These are phyloP conservation scores for Ajuga reptans DNA, from an alignment of 305 asterid genomes.

Conservation along the genomic window DNA sequence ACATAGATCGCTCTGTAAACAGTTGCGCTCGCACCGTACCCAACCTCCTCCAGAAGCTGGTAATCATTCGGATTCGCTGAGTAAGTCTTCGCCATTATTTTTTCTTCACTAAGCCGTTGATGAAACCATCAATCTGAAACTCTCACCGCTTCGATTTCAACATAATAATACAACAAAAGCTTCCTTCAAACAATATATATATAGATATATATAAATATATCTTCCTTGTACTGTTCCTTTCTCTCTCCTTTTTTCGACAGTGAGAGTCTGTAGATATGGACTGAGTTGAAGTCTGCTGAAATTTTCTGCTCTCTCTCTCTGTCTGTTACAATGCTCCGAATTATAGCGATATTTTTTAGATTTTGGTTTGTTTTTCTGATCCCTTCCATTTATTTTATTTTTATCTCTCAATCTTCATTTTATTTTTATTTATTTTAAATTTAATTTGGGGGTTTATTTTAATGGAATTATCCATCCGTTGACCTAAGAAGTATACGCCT, in stretches of 20 bases:
- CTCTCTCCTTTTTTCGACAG: conserved; percentile 17
- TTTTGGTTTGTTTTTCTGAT: conserved; percentile 21
- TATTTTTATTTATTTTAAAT: background rate
- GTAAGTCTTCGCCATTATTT: conserved; percentile 57
- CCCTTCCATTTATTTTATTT: background rate
- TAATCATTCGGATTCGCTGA: conserved; percentile 66
- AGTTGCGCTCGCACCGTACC: conserved; percentile 91
- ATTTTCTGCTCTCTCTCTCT: conserved; percentile 22
- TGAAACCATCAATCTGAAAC: conserved; percentile 31
- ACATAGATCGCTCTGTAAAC: conserved; percentile 86
- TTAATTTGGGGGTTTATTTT: background rate
- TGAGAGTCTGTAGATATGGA: conserved; percentile 32
- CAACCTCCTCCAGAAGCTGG: conserved; percentile 81
- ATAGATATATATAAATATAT: background rate
- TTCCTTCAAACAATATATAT: background rate
- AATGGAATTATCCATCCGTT: conserved; percentile 13
- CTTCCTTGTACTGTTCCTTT: background rate
- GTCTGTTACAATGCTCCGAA: conserved; percentile 37
- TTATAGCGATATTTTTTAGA: conserved; percentile 38
- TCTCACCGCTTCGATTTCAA: conserved; percentile 15
- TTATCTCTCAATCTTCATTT: background rate
- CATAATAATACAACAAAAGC: background rate
- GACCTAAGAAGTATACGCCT: background rate
- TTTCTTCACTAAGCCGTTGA: conserved; percentile 24
- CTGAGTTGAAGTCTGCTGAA: conserved; percentile 33